A percentile compares a stretch with the other conserved stretches of the same genome.
Conservation (phyloP, 139 green algal genomes). For the Dunaliella primolecta region DNA sequence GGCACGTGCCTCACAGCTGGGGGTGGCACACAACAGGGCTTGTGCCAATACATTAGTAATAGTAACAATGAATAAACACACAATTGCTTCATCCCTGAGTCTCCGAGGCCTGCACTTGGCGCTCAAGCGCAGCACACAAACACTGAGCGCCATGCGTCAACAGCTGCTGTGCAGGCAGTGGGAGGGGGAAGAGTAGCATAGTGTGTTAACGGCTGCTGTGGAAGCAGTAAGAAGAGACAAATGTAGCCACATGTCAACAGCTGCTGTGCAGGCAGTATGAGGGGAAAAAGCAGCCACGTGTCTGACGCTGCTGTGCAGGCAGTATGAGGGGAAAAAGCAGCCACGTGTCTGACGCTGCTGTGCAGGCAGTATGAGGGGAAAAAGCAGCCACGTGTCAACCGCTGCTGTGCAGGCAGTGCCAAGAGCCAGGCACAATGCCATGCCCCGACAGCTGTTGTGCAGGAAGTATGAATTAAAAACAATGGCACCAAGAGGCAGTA, state of each 20-base stretch:
- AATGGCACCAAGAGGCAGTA: too few species aligned
- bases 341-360: background rate
- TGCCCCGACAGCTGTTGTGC: background rate
- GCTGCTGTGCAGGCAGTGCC: background rate
- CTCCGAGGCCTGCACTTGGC: too few species aligned
- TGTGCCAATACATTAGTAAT: too few species aligned
- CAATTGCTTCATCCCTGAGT: too few species aligned
- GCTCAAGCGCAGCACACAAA: too few species aligned
- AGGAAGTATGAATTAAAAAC: background rate
- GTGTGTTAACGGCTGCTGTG: background rate
- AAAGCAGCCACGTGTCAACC: background rate
- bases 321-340: background rate
- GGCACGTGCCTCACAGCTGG: too few species aligned
- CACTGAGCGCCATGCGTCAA: background rate
- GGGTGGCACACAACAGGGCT: too few species aligned
- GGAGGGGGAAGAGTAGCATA: background rate
- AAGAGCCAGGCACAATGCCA: background rate
- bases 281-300: background rate
- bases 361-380: background rate
- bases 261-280: background rate
- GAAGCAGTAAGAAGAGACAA: background rate
- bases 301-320: background rate
- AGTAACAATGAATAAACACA: too few species aligned
- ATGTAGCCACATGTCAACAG: background rate
- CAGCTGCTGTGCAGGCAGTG: background rate